Evolutionary conservation across 495 filamentous ascomycete genomes (phyloP), one percentile per base, ranked within the genome.

Genomic region (Pseudomonodictys pantanalensis): DNA sequence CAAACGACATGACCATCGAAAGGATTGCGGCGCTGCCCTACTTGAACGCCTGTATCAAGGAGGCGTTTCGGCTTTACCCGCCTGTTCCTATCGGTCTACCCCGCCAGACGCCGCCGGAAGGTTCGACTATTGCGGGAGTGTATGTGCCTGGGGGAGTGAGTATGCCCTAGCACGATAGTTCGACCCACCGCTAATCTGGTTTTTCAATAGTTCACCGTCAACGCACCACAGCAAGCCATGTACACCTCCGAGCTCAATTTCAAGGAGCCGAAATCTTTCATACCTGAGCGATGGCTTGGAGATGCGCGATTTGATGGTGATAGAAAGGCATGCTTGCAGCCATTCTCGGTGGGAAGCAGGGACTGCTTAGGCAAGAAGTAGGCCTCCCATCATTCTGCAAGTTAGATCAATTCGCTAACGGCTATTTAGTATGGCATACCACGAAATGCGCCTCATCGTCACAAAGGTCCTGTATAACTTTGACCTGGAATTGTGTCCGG

Each of bases 1-100:
- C 70, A 1, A 62, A 65, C 0, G 76, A 80, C 1, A 83, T 86
- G n/a, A 75, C 70, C 0, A 73, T 82, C 38, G 69, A 72, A 20
- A 67, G 63, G 1, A 17, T 78, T 0, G 60, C 62, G 1, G 32
- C 67, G 8, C 49, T 79, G 15, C 65, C 65, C 7, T 69, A 69
- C 45, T 58, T 69, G 18, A 52, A 56, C 33, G 60, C 56, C 11
- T 68, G 65, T 28, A 49, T 76, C 0, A 72, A 75, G 10, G 54
- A 63, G 11, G 68, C 66, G 11, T 20, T 69, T 29, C 43, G 73
- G 2, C 15, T 68, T 2, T 70, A 68, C 48, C 68, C 68, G 7
- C 68, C 68, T 11, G 62, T 68, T 1, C 12, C 65, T 0, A 32
- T 24, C 22, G 65, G 54, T n/a, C 22, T 68, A 9, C 66, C 68